Conservation (phyloP, 1,284 basidiomycete genomes). For the Malassezia slooffiae region DNA sequence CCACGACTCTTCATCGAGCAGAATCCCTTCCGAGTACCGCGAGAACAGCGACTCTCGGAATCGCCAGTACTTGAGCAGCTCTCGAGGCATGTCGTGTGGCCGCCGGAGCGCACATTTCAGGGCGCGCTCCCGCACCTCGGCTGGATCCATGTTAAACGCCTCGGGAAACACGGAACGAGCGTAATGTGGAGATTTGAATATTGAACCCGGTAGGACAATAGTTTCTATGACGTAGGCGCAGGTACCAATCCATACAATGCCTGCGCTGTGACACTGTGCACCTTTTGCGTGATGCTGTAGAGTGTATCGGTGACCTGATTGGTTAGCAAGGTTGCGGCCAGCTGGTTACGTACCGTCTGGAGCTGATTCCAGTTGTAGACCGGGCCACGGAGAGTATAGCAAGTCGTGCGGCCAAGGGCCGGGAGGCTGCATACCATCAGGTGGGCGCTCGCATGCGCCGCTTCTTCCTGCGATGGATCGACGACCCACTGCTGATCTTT, state of each 20-base stretch:
- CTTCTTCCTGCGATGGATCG: slow-evolving; percentile 8
- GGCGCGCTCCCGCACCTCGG: no score
- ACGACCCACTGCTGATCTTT: slow-evolving; percentile 13
- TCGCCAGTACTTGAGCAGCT: slow-evolving; percentile 27
- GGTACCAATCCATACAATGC: slow-evolving; percentile 5
- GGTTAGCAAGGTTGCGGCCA: no score
- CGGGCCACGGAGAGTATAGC: slow-evolving; percentile 10
- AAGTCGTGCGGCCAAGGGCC: slow-evolving; percentile 7
- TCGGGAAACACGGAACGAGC: no score
- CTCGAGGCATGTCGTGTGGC: slow-evolving; percentile 10
- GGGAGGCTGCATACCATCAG: slow-evolving; percentile 9
- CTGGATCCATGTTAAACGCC: no score
- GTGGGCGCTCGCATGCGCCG: slow-evolving; percentile 4
- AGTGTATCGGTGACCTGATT: slow-evolving; percentile 1
- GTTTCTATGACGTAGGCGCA: no score
- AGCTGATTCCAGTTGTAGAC: not conserved
- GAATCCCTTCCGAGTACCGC: slow-evolving; percentile 26
- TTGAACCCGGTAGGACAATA: no score
- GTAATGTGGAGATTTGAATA: no score
- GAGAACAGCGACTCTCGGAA: slow-evolving; percentile 30
- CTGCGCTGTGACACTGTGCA: slow-evolving; percentile 9
- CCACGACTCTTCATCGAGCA: slow-evolving; percentile 79
- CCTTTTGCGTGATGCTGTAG: not conserved
- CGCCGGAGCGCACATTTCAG: slow-evolving; percentile 1
- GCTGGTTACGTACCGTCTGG: not conserved